Conservation (phyloP, 169 alveolate genomes). For the Eimeria necatrix region DNA sequence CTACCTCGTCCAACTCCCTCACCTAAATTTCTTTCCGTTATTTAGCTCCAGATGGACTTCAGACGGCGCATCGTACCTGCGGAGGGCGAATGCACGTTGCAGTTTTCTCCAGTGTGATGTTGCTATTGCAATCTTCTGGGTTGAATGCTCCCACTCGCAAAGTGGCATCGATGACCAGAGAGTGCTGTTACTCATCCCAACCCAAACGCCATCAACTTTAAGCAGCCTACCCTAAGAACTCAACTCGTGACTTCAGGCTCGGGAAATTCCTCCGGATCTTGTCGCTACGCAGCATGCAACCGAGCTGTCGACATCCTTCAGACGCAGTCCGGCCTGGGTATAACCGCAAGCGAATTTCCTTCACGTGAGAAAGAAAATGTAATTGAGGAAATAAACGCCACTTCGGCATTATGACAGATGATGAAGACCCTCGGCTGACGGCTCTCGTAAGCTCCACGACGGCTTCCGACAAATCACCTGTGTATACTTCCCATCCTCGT, state of each 20-base stretch:
- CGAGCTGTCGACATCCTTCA: conserved; percentile 74
- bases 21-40: conserved; percentile 69
- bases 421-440: background rate
- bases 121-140: too few relatives aligned
- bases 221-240: conserved; percentile 43
- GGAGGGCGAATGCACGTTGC: too few relatives aligned
- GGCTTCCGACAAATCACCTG: too few relatives aligned
- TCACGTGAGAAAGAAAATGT: conserved; percentile 56
- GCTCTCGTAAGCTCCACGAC: too few relatives aligned
- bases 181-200: too few relatives aligned
- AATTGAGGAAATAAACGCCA: conserved; percentile 44
- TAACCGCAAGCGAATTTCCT: conserved; percentile 55
- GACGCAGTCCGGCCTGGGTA: conserved; percentile 67
- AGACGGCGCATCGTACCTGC: conserved; percentile 69
- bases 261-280: conserved; percentile 19
- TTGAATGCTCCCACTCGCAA: too few relatives aligned
- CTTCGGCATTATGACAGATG: conserved; percentile 34
- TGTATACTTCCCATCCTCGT: background rate
- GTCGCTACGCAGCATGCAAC: conserved; percentile 41
- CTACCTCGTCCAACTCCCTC: background rate
- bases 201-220: background rate
- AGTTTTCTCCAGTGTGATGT: too few relatives aligned
- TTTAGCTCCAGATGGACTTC: conserved; percentile 48
- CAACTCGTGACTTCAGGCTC: conserved; percentile 29
- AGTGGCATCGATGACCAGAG: too few relatives aligned